Conservation (phyloP, 805 yeast genomes). For the Cyberlindnera galapagoensis region DNA sequence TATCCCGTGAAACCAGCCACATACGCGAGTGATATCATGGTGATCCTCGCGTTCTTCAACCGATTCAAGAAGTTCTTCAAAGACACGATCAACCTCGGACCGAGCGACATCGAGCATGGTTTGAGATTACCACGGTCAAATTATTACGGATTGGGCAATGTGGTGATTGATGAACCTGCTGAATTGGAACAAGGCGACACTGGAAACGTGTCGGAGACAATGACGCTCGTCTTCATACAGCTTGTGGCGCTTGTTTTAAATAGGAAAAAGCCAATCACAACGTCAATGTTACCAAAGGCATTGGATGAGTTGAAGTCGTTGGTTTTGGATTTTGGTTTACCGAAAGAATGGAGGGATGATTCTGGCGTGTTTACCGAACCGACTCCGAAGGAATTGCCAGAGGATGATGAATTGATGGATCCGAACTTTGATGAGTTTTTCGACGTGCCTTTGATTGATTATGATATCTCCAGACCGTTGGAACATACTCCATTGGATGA, state of each 20-base stretch:
- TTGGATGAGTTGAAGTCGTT: slow-evolving; percentile 13
- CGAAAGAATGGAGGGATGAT: slow-evolving; percentile 25
- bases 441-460: slow-evolving; percentile 8
- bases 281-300: slow-evolving; percentile 9
- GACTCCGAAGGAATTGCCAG: slow-evolving; percentile 1
- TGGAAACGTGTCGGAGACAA: slow-evolving; percentile 10
- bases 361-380: slow-evolving; percentile 10
- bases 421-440: slow-evolving; percentile 15
- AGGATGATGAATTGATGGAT: slow-evolving; percentile 17
- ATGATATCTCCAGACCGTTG: slow-evolving; percentile 12
- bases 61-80: slow-evolving; percentile 17
- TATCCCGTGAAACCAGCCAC: slow-evolving; percentile 20
- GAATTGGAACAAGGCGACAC: slow-evolving; percentile 2
- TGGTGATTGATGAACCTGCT: slow-evolving; percentile 6
- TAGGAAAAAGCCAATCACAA: slow-evolving; percentile 10
- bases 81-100: slow-evolving; percentile 17
- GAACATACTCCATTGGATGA: slow-evolving; percentile 19
- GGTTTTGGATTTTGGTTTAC: slow-evolving; percentile 18
- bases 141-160: slow-evolving; percentile 12
- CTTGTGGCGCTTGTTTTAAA: slow-evolving; percentile 16
- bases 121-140: slow-evolving; percentile 10
- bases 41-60: slow-evolving; percentile 16
- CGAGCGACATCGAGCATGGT: slow-evolving; percentile 24
- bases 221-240: slow-evolving; percentile 12
- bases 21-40: slow-evolving; percentile 19